These are phyloP conservation scores for Glaciozyma martinii DNA, from an alignment of 768 basidiomycete genomes.

Conservation along the genomic window DNA sequence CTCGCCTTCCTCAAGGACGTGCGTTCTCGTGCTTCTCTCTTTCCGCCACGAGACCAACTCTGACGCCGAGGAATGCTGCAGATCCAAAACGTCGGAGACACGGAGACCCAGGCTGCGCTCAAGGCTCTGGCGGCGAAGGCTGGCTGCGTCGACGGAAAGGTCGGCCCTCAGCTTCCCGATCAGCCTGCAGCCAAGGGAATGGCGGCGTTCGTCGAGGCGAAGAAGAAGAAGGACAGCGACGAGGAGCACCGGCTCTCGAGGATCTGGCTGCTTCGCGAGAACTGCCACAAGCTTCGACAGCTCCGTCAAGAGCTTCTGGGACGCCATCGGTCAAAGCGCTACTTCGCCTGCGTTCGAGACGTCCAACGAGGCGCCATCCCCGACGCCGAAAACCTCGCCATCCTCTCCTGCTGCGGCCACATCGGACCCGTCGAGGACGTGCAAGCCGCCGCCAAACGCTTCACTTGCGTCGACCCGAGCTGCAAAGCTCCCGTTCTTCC, in stretches of 20 bases:
- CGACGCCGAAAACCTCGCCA: constrained; percentile 46
- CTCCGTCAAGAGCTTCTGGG: constrained; percentile 81
- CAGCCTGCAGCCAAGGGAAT: not conserved
- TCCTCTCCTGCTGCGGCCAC: constrained; percentile 87
- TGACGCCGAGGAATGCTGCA: not conserved
- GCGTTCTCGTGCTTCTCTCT: not conserved
- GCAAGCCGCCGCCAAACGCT: constrained; percentile 57
- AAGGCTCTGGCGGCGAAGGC: constrained; percentile 29
- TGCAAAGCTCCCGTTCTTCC: constrained; percentile 61
- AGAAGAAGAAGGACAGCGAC: not conserved
- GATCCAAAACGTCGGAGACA: constrained; percentile 32
- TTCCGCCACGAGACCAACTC: not conserved
- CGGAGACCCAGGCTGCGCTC: constrained; percentile 32
- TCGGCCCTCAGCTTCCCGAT: not conserved
- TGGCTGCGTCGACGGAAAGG: constrained; percentile 30
- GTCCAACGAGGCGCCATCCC: constrained; percentile 54
- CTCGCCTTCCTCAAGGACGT: constrained; percentile 5
- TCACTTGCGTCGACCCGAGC: constrained; percentile 57
- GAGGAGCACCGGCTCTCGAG: not conserved
- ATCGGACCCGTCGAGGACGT: constrained; percentile 73
- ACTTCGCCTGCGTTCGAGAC: constrained; percentile 83
- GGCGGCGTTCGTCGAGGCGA: constrained; percentile 42
- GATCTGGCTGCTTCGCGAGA: constrained; percentile 4
- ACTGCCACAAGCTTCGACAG: constrained; percentile 27
- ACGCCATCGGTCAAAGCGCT: constrained; percentile 78